A percentile compares a stretch with the other conserved stretches of the same genome.
Evolutionary conservation across 192 early-diverging fungal genomes (phyloP).

Genomic region (Mortierella hygrophila): DNA sequence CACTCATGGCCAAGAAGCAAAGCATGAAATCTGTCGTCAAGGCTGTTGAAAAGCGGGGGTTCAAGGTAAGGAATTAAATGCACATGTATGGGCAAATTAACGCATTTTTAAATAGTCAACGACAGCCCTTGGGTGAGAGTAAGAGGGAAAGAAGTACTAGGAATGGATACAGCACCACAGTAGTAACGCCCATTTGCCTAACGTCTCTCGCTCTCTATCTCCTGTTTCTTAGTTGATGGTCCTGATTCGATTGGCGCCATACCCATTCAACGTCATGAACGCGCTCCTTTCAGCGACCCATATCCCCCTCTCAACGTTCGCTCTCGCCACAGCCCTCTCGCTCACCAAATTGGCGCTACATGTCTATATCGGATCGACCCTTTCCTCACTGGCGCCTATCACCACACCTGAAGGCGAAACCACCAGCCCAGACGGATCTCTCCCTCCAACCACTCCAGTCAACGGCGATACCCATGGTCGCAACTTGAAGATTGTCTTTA

Average conservation of each 20-base stretch:
- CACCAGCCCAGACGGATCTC: background rate
- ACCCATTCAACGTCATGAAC: slow-evolving; percentile 78
- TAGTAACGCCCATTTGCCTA: background rate
- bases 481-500: slow-evolving; percentile 38
- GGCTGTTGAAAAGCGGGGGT: slow-evolving; percentile 74
- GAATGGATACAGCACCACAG: background rate
- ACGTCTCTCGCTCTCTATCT: background rate
- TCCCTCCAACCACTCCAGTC: background rate
- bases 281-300: slow-evolving; percentile 68
- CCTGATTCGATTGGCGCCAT: slow-evolving; percentile 78
- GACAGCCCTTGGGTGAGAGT: background rate
- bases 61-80: slow-evolving; percentile 68
- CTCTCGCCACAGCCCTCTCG: slow-evolving; percentile 68
- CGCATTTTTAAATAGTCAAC: background rate
- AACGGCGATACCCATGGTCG: slow-evolving; percentile 13
- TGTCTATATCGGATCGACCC: slow-evolving; percentile 71
- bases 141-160: background rate
- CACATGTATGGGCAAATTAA: background rate
- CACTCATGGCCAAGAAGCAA: slow-evolving; percentile 60
- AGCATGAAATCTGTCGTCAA: slow-evolving; percentile 65
- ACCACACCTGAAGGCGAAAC: background rate
- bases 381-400: slow-evolving; percentile 62
- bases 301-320: slow-evolving; percentile 61
- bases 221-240: slow-evolving; percentile 63
- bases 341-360: slow-evolving; percentile 69